Evolutionary conservation across 495 filamentous ascomycete genomes (phyloP).

Genomic region (Clohesyomyces aquaticus): DNA sequence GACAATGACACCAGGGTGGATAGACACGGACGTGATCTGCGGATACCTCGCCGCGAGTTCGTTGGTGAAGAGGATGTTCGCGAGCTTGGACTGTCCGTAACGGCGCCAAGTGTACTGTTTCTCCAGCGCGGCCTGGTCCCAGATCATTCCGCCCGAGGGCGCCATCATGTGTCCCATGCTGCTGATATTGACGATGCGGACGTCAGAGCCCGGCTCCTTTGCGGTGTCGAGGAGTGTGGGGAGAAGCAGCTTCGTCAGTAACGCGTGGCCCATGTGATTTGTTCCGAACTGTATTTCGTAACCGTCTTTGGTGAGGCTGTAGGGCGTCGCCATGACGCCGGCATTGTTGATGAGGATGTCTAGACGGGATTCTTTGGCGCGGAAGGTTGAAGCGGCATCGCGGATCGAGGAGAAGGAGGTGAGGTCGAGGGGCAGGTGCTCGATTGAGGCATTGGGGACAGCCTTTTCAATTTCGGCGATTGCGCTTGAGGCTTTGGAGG

Average conservation of each 20-base stretch:
- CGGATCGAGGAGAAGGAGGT: constrained; percentile 53
- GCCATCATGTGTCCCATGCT: constrained; percentile 33
- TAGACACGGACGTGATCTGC: constrained; percentile 46
- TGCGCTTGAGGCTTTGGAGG: constrained; percentile 54
- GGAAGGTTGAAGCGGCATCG: constrained; percentile 51
- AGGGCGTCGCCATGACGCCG: constrained; percentile 35
- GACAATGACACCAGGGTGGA: constrained; percentile 54
- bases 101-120: constrained; percentile 53
- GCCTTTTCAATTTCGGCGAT: constrained; percentile 47
- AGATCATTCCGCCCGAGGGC: constrained; percentile 27
- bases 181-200: constrained; percentile 39
- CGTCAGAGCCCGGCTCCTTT: constrained; percentile 36
- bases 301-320: constrained; percentile 43
- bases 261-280: constrained; percentile 41
- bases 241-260: constrained; percentile 39
- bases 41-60: constrained; percentile 44
- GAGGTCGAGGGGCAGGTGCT: constrained; percentile 54
- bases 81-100: constrained; percentile 39
- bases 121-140: constrained; percentile 24
- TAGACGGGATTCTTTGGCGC: constrained; percentile 40
- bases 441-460: constrained; percentile 48
- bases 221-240: constrained; percentile 34
- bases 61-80: constrained; percentile 39
- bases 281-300: constrained; percentile 63
- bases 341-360: constrained; percentile 44